Conservation (phyloP, 345 rosid genomes). For the Draba incana region DNA sequence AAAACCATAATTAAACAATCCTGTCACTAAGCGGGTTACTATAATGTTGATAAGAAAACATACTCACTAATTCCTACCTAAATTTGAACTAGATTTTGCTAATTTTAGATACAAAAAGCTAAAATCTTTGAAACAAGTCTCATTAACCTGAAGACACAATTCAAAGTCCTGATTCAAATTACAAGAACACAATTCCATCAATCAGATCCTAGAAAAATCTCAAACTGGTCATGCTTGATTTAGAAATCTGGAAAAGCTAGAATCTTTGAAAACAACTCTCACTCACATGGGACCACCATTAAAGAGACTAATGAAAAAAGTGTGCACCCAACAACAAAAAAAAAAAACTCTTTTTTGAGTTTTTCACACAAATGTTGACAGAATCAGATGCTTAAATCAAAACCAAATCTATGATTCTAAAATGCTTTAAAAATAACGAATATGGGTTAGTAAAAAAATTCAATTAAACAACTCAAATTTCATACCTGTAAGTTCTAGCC, state of each 20-base stretch:
- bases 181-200: slow-evolving; percentile 17
- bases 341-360: background rate
- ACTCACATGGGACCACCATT: slow-evolving; percentile 26
- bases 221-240: background rate
- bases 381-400: slow-evolving; percentile 23
- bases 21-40: background rate
- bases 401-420: slow-evolving; percentile 2
- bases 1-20: background rate
- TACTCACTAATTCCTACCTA: background rate
- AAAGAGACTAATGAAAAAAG: slow-evolving; percentile 1
- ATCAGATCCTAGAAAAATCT: slow-evolving; percentile 5
- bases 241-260: slow-evolving; percentile 24
- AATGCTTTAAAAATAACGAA: background rate
- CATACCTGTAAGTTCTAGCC: slow-evolving; percentile 67
- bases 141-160: background rate
- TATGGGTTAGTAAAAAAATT: background rate
- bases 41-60: background rate
- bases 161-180: background rate
- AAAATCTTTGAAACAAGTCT: background rate
- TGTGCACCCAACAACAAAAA: background rate
- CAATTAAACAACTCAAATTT: background rate
- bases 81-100: background rate
- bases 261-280: slow-evolving; percentile 37
- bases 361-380: slow-evolving; percentile 9
- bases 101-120: slow-evolving; percentile 2